phyloP scores from a whole-genome alignment of 2,329 filamentous ascomycete species.

The Epichloe uncinata region DNA sequence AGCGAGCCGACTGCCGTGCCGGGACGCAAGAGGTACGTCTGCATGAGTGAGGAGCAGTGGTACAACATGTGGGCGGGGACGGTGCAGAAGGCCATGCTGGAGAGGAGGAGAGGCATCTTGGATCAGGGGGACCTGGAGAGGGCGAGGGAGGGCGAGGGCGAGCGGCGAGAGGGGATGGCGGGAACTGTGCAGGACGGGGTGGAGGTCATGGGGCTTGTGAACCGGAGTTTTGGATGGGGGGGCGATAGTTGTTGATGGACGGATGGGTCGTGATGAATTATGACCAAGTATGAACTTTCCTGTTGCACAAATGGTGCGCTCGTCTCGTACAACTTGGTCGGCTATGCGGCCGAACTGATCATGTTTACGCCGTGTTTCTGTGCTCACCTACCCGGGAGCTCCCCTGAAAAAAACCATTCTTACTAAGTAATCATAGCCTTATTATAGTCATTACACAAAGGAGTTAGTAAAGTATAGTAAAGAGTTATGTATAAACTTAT shows the following conservation, averaged over 20 bases:
- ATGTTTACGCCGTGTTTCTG: no score
- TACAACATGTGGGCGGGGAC: conserved; percentile 48
- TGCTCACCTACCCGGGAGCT: no score
- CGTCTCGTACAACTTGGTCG: no score
- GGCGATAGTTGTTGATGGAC: conserved; percentile 14
- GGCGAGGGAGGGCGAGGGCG: conserved; percentile 14
- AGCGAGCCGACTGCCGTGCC: conserved; percentile 17
- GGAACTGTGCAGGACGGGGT: conserved; percentile 35
- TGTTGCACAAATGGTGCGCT: not conserved
- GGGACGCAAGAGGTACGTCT: conserved; percentile 34
- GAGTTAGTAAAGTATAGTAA: no score
- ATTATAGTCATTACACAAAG: no score
- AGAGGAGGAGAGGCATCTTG: conserved; percentile 40
- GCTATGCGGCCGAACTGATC: no score
- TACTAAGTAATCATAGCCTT: no score
- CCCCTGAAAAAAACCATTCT: no score
- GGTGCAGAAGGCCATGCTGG: conserved; percentile 45
- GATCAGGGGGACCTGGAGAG: conserved; percentile 42
- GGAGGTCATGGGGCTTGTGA: conserved; percentile 37
- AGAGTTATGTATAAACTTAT: no score
- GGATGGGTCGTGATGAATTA: not conserved
- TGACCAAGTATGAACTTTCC: not conserved
- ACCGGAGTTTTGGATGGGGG: conserved; percentile 44
- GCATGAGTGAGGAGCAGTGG: conserved; percentile 44
- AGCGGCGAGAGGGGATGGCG: conserved; percentile 28